phyloP scores from a whole-genome alignment of 2,329 filamentous ascomycete species.

The Drechslera avenae region DNA sequence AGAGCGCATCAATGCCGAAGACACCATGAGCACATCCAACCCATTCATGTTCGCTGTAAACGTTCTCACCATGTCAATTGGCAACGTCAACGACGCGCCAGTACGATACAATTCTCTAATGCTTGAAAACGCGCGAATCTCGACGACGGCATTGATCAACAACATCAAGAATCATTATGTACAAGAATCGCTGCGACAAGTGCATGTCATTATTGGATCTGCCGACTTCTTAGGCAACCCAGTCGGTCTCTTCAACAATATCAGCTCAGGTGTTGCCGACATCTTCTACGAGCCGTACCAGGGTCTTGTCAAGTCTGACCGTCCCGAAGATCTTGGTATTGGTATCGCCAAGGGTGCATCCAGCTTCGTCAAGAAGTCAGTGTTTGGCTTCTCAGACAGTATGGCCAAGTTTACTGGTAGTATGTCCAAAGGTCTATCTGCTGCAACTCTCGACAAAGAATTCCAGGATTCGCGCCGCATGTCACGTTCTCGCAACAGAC shows the following conservation, averaged over 20 bases:
- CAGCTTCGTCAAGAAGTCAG: slow-evolving; percentile 97
- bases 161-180: slow-evolving; percentile 95
- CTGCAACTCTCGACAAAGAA: slow-evolving; percentile 95
- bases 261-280: slow-evolving; percentile 94
- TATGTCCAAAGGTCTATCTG: slow-evolving; percentile 93
- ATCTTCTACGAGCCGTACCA: slow-evolving; percentile 99
- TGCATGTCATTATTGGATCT: slow-evolving; percentile 96
- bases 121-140: slow-evolving; percentile 92
- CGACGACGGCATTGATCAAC: slow-evolving; percentile 78
- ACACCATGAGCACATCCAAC: slow-evolving; percentile 85
- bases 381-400: slow-evolving; percentile 95
- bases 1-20: slow-evolving; percentile 93
- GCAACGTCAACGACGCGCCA: slow-evolving; percentile 97
- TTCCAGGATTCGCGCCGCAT: slow-evolving; percentile 97
- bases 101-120: slow-evolving; percentile 91
- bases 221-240: slow-evolving; percentile 98
- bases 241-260: slow-evolving; percentile 96
- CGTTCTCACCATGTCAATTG: slow-evolving; percentile 98
- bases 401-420: slow-evolving; percentile 98
- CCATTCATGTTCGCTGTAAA: slow-evolving; percentile 99
- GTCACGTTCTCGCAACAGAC: slow-evolving; percentile 87
- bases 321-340: slow-evolving; percentile 90
- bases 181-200: slow-evolving; percentile 92
- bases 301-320: slow-evolving; percentile 92
- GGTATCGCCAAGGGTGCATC: slow-evolving; percentile 96